phyloP scores from a whole-genome alignment of 2,329 filamentous ascomycete genomes.

The Aspergillus tubingensis region DNA sequence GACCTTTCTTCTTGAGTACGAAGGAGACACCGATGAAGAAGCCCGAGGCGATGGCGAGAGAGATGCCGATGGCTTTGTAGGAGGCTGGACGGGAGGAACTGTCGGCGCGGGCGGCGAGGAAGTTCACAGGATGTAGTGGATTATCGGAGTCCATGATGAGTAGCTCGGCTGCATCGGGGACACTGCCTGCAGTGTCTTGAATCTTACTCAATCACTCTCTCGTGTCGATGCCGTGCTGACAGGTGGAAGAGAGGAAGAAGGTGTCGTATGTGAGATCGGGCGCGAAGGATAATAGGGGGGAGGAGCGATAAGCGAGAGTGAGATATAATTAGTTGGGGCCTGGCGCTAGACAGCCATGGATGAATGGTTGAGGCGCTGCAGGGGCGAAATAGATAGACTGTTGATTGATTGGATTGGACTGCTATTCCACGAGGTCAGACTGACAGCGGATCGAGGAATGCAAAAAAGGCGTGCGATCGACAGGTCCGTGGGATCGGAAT shows the following conservation, averaged over 20 bases:
- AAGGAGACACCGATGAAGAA: slow-evolving; percentile 94
- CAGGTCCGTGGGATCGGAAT: background rate
- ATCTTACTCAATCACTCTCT: background rate
- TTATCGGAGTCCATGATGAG: background rate
- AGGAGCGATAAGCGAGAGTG: slow-evolving; percentile 13
- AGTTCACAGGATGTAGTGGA: slow-evolving; percentile 32
- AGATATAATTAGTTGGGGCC: slow-evolving; percentile 9
- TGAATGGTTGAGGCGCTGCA: background rate
- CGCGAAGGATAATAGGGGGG: slow-evolving; percentile 5
- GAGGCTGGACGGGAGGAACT: slow-evolving; percentile 51
- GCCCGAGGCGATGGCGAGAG: slow-evolving; percentile 81
- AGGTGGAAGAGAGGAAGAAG: background rate
- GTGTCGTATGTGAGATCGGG: background rate
- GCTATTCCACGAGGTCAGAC: too few relatives aligned
- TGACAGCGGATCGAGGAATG: background rate
- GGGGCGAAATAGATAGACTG: background rate
- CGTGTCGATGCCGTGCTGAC: background rate
- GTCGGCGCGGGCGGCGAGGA: slow-evolving; percentile 12
- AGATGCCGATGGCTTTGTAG: slow-evolving; percentile 86
- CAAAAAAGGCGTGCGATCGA: background rate
- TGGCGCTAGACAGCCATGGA: slow-evolving; percentile 4
- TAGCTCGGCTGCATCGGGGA: background rate
- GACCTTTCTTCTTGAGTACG: slow-evolving; percentile 89
- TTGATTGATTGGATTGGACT: background rate
- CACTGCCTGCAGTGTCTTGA: slow-evolving; percentile 1